phyloP scores from a whole-genome alignment of 805 yeast species.

The Saccharomycopsis olivae region DNA sequence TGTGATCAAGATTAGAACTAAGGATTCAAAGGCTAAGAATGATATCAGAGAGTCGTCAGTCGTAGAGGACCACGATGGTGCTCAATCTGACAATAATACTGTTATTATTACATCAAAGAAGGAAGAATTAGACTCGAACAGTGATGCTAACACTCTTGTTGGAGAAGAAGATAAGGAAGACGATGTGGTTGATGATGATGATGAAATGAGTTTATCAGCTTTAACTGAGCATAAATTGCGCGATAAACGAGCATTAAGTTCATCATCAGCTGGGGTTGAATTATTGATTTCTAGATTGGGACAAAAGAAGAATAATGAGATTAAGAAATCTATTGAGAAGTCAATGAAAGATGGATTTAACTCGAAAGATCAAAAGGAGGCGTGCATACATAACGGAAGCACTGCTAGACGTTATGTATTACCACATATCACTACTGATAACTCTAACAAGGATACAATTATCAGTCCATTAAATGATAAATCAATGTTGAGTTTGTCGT shows the following conservation, averaged over 20 bases:
- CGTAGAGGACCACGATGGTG: neutral
- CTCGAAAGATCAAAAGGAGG: neutral
- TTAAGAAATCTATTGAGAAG: neutral
- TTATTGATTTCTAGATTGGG: constrained; percentile 11
- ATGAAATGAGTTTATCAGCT: too few relatives aligned
- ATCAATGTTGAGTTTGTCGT: constrained; percentile 9
- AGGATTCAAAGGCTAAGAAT: constrained; percentile 1
- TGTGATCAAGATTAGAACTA: constrained; percentile 20
- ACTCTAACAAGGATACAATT: neutral
- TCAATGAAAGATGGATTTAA: neutral
- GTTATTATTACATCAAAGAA: too few relatives aligned
- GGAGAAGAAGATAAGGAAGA: neutral
- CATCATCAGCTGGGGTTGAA: constrained; percentile 17
- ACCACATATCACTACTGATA: constrained; percentile 1
- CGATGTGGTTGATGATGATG: neutral
- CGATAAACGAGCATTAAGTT: constrained; percentile 16
- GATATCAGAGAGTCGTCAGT: neutral
- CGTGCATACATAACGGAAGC: too few relatives aligned
- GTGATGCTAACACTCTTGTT: constrained; percentile 2
- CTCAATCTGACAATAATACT: neutral
- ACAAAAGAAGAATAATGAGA: constrained; percentile 1
- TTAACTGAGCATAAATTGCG: constrained; percentile 5
- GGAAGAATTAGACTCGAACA: too few relatives aligned
- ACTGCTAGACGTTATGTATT: neutral
- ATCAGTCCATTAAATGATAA: constrained; percentile 8